Conservation (phyloP, 164 flowering plant species). For the Platanus orientalis region DNA sequence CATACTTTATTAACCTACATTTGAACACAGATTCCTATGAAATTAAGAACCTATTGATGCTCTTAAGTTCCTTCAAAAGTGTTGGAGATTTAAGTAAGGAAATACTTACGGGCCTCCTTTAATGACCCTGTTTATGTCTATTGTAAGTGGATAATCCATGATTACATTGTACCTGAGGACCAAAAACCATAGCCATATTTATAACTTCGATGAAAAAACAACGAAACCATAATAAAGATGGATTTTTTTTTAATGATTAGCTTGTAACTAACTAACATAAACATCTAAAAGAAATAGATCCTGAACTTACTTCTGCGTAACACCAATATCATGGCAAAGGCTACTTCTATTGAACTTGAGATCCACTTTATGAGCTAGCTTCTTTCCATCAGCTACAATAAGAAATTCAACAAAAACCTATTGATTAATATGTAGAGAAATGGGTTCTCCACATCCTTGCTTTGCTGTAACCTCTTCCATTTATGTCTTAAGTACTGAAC, state of each 20-base stretch:
- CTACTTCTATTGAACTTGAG: no score
- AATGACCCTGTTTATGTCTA: conserved; percentile 41
- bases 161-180: conserved; percentile 65
- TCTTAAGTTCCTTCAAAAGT: no score
- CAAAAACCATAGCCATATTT: no score
- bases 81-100: neutral
- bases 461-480: no score
- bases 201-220: no score
- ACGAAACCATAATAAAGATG: no score
- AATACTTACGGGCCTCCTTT: conserved; percentile 57
- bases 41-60: neutral
- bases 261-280: neutral
- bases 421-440: no score
- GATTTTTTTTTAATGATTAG: no score
- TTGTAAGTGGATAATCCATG: conserved; percentile 46
- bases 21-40: neutral
- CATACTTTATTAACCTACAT: conserved; percentile 44
- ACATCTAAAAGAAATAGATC: neutral
- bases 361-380: conserved; percentile 47
- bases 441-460: no score
- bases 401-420: no score
- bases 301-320: conserved; percentile 38
- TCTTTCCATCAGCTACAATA: conserved; percentile 71
- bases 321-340: conserved; percentile 58
- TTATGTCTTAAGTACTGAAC: neutral